Conservation (phyloP, 106 monocot species). For the Gastrodia elata region DNA sequence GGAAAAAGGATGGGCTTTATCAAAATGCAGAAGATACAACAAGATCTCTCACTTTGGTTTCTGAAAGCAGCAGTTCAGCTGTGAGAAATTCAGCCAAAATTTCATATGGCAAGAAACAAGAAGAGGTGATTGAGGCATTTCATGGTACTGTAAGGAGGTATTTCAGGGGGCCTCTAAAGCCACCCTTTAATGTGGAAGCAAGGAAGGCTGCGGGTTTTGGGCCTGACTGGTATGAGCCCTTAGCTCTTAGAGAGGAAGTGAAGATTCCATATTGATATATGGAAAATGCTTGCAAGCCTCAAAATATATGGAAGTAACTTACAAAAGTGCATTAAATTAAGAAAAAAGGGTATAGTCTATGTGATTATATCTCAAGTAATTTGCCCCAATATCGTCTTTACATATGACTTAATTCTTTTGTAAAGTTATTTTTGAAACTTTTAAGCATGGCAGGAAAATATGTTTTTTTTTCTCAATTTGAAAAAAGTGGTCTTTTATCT, state of each 20-base stretch:
- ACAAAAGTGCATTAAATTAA: too few relatives aligned
- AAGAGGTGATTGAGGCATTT: slow-evolving; percentile 38
- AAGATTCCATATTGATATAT: background rate
- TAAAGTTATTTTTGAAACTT: too few relatives aligned
- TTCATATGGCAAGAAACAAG: slow-evolving; percentile 9
- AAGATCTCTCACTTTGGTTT: background rate
- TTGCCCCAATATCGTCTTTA: too few relatives aligned
- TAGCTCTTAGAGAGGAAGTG: slow-evolving; percentile 16
- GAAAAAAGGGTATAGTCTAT: too few relatives aligned
- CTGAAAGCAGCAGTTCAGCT: background rate
- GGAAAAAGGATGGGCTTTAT: background rate
- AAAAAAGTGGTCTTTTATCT: too few relatives aligned
- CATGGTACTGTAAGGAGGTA: slow-evolving; percentile 58
- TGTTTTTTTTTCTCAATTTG: too few relatives aligned
- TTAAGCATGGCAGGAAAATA: too few relatives aligned
- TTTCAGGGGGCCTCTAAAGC: slow-evolving; percentile 72
- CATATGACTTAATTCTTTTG: too few relatives aligned
- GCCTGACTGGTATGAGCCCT: slow-evolving; percentile 82
- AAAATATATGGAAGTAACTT: too few relatives aligned
- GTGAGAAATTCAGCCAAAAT: background rate
- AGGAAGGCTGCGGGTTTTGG: slow-evolving; percentile 70
- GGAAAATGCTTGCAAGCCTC: too few relatives aligned
- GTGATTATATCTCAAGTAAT: too few relatives aligned
- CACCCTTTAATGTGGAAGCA: slow-evolving; percentile 73
- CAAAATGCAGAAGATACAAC: background rate